Evolutionary conservation across 2,329 filamentous ascomycete species (phyloP).

Genomic region (Fusarium staphyleae): DNA sequence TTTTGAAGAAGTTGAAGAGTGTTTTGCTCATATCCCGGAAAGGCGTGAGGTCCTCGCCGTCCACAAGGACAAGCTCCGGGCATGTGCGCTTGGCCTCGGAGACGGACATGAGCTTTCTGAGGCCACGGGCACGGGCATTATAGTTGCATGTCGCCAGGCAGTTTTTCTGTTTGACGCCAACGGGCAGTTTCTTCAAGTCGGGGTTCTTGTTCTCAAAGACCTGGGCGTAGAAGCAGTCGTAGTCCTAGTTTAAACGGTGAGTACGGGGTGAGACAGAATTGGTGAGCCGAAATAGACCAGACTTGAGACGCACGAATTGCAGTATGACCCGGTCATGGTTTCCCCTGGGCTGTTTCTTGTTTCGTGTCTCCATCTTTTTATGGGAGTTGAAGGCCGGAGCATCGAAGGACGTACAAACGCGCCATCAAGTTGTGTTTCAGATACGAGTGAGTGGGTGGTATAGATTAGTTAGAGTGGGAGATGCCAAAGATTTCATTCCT

Average conservation of each 20-base stretch:
- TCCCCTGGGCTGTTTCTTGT: conserved; percentile 50
- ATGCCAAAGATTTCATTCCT: too few species aligned
- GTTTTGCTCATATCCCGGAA: conserved; percentile 88
- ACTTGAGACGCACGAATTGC: conserved; percentile 71
- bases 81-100: conserved; percentile 80
- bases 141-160: conserved; percentile 96
- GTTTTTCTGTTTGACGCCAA: conserved; percentile 91
- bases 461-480: not conserved
- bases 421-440: conserved; percentile 23
- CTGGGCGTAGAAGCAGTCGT: conserved; percentile 94
- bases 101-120: conserved; percentile 86
- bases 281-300: not conserved
- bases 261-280: conserved; percentile 18
- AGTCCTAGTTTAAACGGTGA: conserved; percentile 59
- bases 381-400: not conserved
- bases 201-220: conserved; percentile 86
- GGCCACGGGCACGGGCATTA: conserved; percentile 75
- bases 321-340: conserved; percentile 75
- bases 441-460: conserved; percentile 2
- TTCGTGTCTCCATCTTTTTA: conserved; percentile 43
- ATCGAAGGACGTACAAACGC: conserved; percentile 6
- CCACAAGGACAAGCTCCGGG: conserved; percentile 82
- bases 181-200: conserved; percentile 71
- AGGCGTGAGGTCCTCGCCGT: conserved; percentile 84
- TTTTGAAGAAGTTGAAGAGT: conserved; percentile 75